Evolutionary conservation across 768 basidiomycete genomes (phyloP).

Genomic region (Lentinula lateritia): DNA sequence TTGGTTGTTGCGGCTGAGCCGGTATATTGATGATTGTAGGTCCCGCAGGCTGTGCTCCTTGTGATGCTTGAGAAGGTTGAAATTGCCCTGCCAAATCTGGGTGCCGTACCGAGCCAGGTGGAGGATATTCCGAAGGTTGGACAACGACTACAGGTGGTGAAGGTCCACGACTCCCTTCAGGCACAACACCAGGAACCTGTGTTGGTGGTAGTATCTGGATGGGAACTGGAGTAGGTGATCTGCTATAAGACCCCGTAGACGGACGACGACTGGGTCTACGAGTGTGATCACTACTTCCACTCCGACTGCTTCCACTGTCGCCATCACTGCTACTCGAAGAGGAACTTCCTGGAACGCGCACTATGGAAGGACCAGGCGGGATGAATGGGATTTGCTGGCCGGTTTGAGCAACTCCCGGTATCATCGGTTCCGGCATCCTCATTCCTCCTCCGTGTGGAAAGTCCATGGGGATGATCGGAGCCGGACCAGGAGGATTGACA

Average conservation of each 20-base stretch:
- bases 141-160: slow-evolving; percentile 12
- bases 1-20: slow-evolving; percentile 17
- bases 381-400: slow-evolving; percentile 12
- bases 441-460: too few relatives aligned
- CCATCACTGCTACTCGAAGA: slow-evolving; percentile 6
- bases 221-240: slow-evolving; percentile 12
- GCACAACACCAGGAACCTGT: slow-evolving; percentile 14
- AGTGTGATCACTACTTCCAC: slow-evolving; percentile 7
- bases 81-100: slow-evolving; percentile 11
- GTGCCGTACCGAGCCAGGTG: slow-evolving; percentile 18
- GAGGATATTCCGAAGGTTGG: slow-evolving; percentile 9
- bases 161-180: slow-evolving; percentile 5
- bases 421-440: neutral
- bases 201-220: slow-evolving; percentile 10
- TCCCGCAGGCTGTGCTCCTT: slow-evolving; percentile 10
- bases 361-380: slow-evolving; percentile 11
- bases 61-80: slow-evolving; percentile 14
- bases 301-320: slow-evolving; percentile 5
- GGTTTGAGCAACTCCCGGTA: neutral
- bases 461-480: slow-evolving; percentile 16
- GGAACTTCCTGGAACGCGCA: slow-evolving; percentile 1
- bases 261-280: slow-evolving; percentile 7
- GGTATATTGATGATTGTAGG: slow-evolving; percentile 26
- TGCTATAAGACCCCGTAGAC: slow-evolving; percentile 5
- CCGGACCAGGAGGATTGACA: slow-evolving; percentile 4